phyloP scores from a whole-genome alignment of 2,329 filamentous ascomycete genomes.

The Monosporascus sp. region DNA sequence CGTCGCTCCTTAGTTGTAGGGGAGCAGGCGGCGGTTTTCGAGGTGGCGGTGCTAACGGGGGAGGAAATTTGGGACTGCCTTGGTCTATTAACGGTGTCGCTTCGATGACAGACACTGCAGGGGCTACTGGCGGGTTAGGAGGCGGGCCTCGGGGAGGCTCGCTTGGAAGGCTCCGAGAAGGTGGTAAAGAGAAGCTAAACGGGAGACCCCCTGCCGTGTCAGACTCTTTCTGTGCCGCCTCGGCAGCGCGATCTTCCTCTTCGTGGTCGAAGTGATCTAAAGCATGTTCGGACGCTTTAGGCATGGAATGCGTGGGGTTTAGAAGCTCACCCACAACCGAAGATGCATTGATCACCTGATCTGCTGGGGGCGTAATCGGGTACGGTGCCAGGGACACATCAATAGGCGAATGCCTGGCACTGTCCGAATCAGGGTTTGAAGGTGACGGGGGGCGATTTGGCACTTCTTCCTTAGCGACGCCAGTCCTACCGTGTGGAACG shows the following conservation, averaged over 20 bases:
- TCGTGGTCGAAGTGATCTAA: constrained; percentile 53
- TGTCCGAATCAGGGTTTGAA: constrained; percentile 43
- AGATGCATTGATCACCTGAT: constrained; percentile 35
- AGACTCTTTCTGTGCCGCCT: constrained; percentile 41
- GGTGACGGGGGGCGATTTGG: constrained; percentile 43
- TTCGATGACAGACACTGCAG: constrained; percentile 36
- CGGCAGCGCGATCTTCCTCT: constrained; percentile 43
- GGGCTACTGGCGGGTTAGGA: constrained; percentile 42
- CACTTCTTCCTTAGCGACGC: constrained; percentile 26
- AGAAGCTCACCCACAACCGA: constrained; percentile 47
- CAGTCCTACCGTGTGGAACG: constrained; percentile 21
- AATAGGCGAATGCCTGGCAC: constrained; percentile 52
- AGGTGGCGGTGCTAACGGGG: constrained; percentile 53
- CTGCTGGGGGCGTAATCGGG: constrained; percentile 59
- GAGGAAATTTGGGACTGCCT: constrained; percentile 45
- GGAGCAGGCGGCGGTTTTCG: constrained; percentile 85
- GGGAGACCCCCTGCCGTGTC: constrained; percentile 43
- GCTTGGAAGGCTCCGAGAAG: constrained; percentile 51
- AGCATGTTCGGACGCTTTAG: constrained; percentile 56
- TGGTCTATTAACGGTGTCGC: constrained; percentile 41
- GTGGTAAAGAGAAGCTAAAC: constrained; percentile 48
- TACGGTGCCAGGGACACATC: constrained; percentile 57
- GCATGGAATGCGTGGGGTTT: constrained; percentile 56
- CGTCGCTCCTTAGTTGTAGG: constrained; percentile 58
- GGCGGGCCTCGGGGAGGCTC: constrained; percentile 48